Evolutionary conservation across 805 yeast genomes (phyloP), one percentile per base, ranked within the genome.

Genomic region (Metschnikowia noctiluminum): DNA sequence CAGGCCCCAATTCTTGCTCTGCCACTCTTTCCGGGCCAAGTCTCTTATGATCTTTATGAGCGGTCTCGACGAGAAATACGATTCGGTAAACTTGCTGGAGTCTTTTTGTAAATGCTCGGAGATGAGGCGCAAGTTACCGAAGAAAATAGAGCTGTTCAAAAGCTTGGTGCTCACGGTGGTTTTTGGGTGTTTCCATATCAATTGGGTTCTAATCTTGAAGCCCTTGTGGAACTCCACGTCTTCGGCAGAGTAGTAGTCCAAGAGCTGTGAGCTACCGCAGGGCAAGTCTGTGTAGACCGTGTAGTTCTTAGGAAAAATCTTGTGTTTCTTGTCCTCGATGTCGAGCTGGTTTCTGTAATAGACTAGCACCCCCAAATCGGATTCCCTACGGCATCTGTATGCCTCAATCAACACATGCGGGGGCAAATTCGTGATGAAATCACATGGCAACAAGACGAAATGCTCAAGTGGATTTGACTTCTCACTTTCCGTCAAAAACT

Each of bases 11-110:
- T 61, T 58, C 0, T 85, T 74, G 62, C 90, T 96, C 58, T 79
- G 80, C 99, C 99, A 94, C 1, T 96, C 85, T 54, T 96, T 80
- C 66, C 98, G 80, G 3, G 96, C 95, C 49, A 92, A 68, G 61
- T 90, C 96, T 61, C 98, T 80, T 38, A 90, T 78, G 26, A 91
- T 75, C 61, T 87, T 87, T 21, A 78, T 77, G 35, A 83, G 68
- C 5, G 89, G 76, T 54, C 81, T 76, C 49, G 69, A 69, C 43
- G 65, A 47, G 55, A 72, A 70, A 53, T 73, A 73, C 2, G 58
- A 53, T 57, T 66, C 79, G 45, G 51, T 66, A 60, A 51, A 67
- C 53, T 68, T 66, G 16, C 50, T 65, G 48, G 53, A 63, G 52
- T 52, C 68, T 64, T 62, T 63, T 14, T 70, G 70, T 26, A 88